phyloP scores from a whole-genome alignment of 805 yeast genomes.

The Candida awuae region DNA sequence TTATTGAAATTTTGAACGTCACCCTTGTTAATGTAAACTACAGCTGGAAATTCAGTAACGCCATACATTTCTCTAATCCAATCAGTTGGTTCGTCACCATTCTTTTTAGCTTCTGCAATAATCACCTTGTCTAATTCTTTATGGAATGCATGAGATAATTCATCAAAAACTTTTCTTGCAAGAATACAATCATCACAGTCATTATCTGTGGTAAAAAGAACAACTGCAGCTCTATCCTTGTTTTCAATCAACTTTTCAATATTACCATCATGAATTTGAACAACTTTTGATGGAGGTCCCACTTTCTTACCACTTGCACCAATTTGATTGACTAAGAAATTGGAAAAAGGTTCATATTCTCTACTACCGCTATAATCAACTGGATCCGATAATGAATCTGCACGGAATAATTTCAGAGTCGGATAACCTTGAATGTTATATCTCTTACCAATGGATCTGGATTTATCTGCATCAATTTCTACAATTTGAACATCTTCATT shows the following conservation, averaged over 20 bases:
- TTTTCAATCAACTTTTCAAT: conserved; percentile 23
- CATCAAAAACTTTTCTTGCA: conserved; percentile 42
- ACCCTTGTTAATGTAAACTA: conserved; percentile 39
- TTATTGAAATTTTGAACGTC: conserved; percentile 29
- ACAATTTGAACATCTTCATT: conserved; percentile 26
- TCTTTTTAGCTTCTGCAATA: conserved; percentile 41
- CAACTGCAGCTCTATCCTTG: conserved; percentile 37
- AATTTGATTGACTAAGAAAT: conserved; percentile 36
- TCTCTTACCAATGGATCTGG: conserved; percentile 41
- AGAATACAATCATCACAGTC: conserved; percentile 47
- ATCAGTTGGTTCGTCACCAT: conserved; percentile 36
- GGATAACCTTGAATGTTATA: conserved; percentile 61
- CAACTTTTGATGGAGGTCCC: conserved; percentile 18
- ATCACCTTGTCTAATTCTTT: conserved; percentile 32
- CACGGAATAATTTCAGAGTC: conserved; percentile 47
- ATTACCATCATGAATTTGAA: conserved; percentile 23
- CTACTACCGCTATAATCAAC: conserved; percentile 50
- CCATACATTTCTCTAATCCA: conserved; percentile 35
- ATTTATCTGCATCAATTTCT: conserved; percentile 54
- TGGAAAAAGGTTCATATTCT: conserved; percentile 40
- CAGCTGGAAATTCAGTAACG: conserved; percentile 44
- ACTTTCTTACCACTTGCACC: conserved; percentile 22
- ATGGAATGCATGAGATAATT: conserved; percentile 41
- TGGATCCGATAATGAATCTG: conserved; percentile 40
- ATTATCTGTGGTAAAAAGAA: conserved; percentile 38